A percentile compares a stretch with the other conserved stretches of the same genome.
Conservation (phyloP, 2,329 filamentous ascomycete species). For the Sporothrix inflata region DNA sequence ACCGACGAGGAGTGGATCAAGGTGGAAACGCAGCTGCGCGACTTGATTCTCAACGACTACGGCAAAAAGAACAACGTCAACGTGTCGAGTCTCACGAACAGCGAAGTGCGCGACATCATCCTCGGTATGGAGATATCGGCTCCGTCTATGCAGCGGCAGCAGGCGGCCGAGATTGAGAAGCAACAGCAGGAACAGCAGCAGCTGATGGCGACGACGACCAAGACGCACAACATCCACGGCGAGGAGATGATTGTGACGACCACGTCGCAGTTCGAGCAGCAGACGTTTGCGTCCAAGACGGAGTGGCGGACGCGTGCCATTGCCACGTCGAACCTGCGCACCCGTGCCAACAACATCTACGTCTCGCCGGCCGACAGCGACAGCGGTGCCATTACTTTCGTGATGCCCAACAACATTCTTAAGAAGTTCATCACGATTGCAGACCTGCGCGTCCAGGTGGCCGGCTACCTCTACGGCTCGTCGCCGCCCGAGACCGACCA, state of each 20-base stretch:
- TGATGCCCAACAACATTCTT: conserved; percentile 98
- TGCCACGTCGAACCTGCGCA: conserved; percentile 92
- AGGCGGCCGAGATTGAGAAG: conserved; percentile 98
- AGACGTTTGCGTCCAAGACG: conserved; percentile 97
- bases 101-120: conserved; percentile 97
- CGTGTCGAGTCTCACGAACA: conserved; percentile 91
- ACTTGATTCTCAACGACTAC: conserved; percentile 96
- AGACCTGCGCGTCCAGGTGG: conserved; percentile 93
- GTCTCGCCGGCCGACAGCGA: conserved; percentile 95
- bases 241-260: conserved; percentile 99
- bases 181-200: conserved; percentile 97
- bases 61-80: conserved; percentile 99
- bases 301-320: conserved; percentile 98
- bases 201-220: conserved; percentile 94
- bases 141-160: conserved; percentile 96
- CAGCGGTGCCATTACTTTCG: conserved; percentile 89
- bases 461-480: conserved; percentile 90
- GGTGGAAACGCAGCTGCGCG: conserved; percentile 94
- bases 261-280: conserved; percentile 96
- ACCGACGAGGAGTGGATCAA: conserved; percentile 99
- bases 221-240: conserved; percentile 94
- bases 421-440: conserved; percentile 98
- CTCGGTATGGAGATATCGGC: conserved; percentile 99
- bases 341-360: conserved; percentile 96
- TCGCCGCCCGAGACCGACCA: conserved; percentile 94